Percentiles rank a stretch among this genome's conserved stretches.
Evolutionary conservation across 192 early-diverging fungal genomes (phyloP).

Genomic region (Rhizophlyctis rosea): DNA sequence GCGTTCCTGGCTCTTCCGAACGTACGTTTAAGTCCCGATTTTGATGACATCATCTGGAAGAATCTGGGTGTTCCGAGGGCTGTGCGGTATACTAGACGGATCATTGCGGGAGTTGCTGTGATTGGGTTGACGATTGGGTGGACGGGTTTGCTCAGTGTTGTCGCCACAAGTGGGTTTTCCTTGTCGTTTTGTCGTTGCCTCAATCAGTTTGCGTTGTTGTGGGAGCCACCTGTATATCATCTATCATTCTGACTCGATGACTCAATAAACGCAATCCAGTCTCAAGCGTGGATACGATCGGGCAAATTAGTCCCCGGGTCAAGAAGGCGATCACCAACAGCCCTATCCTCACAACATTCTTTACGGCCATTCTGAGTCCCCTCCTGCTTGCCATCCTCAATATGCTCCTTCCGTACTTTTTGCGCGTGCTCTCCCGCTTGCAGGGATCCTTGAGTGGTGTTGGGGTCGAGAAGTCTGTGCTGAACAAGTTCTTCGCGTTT

Average conservation of each 20-base stretch:
- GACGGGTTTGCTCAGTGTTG: slow-evolving; percentile 23
- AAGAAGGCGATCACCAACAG: slow-evolving; percentile 20
- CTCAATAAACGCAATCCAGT: no score
- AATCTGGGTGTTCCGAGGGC: slow-evolving; percentile 34
- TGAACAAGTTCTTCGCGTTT: slow-evolving; percentile 47
- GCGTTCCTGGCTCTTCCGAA: slow-evolving; percentile 14
- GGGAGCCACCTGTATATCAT: no score
- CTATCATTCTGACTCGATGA: no score
- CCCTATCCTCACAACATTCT: slow-evolving; percentile 14
- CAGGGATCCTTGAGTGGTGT: slow-evolving; percentile 29
- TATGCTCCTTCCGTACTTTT: slow-evolving; percentile 32
- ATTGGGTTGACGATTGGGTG: slow-evolving; percentile 34
- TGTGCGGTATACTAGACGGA: slow-evolving; percentile 23
- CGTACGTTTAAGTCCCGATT: slow-evolving; percentile 36
- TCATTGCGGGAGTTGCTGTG: slow-evolving; percentile 31
- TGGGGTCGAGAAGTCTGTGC: slow-evolving; percentile 40
- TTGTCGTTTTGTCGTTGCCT: no score
- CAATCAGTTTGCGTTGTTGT: no score
- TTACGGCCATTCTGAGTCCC: slow-evolving; percentile 34
- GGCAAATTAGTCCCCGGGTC: slow-evolving; percentile 7
- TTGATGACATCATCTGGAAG: slow-evolving; percentile 52
- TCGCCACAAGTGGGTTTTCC: no score
- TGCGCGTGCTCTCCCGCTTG: slow-evolving; percentile 32
- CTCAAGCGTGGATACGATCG: slow-evolving; percentile 11
- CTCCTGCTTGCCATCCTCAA: slow-evolving; percentile 32